A percentile compares a stretch with the other conserved stretches of the same genome.
Conservation (phyloP, 2,329 filamentous ascomycete genomes). For the Drechmeria coniospora region DNA sequence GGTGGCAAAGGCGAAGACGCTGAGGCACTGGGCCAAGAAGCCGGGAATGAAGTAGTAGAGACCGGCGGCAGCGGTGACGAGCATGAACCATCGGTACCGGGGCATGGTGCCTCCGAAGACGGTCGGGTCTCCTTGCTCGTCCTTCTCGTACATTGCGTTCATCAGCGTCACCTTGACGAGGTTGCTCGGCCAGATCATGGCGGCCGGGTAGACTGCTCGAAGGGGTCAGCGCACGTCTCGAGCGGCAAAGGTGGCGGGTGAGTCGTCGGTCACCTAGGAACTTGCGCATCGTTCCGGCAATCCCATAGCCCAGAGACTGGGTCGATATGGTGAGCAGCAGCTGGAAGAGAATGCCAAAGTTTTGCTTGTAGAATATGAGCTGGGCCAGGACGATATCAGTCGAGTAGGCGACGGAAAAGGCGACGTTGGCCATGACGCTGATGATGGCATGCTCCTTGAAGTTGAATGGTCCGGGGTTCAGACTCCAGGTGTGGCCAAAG, state of each 20-base stretch:
- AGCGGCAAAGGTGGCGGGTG: too few species aligned
- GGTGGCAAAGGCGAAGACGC: conserved; percentile 54
- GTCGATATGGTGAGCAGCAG: conserved; percentile 51
- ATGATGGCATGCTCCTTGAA: conserved; percentile 56
- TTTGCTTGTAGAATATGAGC: conserved; percentile 54
- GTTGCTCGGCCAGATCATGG: conserved; percentile 62
- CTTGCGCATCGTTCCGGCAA: conserved; percentile 51
- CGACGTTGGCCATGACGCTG: conserved; percentile 56
- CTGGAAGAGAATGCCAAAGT: conserved; percentile 52
- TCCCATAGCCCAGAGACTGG: conserved; percentile 54
- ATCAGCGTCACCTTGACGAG: conserved; percentile 53
- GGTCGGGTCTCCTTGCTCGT: conserved; percentile 31
- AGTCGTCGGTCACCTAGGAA: conserved; percentile 35
- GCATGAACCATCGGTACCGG: conserved; percentile 48
- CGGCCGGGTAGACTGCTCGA: conserved; percentile 40
- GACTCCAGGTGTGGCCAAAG: conserved; percentile 37
- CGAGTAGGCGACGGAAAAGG: conserved; percentile 54
- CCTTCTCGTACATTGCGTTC: conserved; percentile 55
- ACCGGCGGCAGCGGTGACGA: conserved; percentile 41
- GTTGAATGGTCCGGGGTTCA: conserved; percentile 57
- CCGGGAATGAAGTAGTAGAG: conserved; percentile 56
- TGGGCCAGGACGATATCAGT: conserved; percentile 62
- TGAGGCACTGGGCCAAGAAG: conserved; percentile 52
- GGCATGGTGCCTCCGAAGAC: conserved; percentile 49
- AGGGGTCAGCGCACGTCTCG: conserved; percentile 5